Evolutionary conservation across 2,329 filamentous ascomycete species (phyloP).

Genomic region (Phyllosticta capitalensis): DNA sequence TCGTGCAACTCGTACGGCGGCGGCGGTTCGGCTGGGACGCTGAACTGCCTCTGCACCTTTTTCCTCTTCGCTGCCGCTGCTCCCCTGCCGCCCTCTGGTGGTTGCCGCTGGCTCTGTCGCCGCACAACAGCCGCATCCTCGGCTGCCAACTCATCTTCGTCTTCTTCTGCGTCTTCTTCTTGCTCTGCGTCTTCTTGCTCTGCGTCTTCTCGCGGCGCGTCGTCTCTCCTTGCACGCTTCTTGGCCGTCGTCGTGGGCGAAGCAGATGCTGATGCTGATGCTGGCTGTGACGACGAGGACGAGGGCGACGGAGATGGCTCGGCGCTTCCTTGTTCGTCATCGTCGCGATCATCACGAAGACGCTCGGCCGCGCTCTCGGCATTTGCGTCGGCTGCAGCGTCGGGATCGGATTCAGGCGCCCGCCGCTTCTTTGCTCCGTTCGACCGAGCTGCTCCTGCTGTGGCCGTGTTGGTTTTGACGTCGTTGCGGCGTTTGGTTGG

Average conservation of each 20-base stretch:
- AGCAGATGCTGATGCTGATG: no score
- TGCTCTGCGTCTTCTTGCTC: background rate
- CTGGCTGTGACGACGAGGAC: background rate
- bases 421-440: background rate
- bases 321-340: background rate
- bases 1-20: conserved; percentile 17
- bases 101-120: background rate
- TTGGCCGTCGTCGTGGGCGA: background rate
- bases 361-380: background rate
- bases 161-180: background rate
- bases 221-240: conserved; percentile 12
- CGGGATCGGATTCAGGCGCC: background rate
- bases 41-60: background rate
- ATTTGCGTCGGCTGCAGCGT: background rate
- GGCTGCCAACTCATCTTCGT: background rate
- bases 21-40: conserved; percentile 15
- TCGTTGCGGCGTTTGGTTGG: background rate
- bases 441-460: background rate
- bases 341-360: background rate
- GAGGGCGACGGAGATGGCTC: background rate
- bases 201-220: background rate
- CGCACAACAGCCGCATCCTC: background rate
- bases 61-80: background rate
- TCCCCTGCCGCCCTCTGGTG: background rate
- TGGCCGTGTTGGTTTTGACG: background rate